A percentile compares a stretch with the other conserved stretches of the same genome.
phyloP scores from a whole-genome alignment of 306 rosid genomes.

The Pyrus communis region DNA sequence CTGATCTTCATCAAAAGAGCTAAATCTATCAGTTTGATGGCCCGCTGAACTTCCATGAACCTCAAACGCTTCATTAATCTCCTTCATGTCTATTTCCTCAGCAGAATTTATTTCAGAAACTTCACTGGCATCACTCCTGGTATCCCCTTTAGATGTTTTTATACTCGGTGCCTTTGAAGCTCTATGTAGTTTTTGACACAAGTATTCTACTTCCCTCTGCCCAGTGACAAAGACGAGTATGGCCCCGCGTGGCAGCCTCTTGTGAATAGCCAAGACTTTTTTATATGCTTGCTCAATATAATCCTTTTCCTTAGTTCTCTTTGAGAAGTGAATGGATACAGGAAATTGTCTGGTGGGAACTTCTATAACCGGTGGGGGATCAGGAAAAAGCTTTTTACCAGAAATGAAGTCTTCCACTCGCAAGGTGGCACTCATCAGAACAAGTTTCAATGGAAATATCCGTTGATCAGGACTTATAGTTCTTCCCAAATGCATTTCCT shows the following conservation, averaged over 20 bases:
- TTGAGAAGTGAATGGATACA: conserved; percentile 65
- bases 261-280: conserved; percentile 83
- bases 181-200: conserved; percentile 66
- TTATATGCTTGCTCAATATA: conserved; percentile 77
- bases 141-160: conserved; percentile 32
- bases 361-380: conserved; percentile 68
- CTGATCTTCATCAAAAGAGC: conserved; percentile 55
- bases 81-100: conserved; percentile 47
- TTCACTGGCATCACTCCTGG: conserved; percentile 19
- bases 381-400: conserved; percentile 45
- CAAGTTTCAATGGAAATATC: conserved; percentile 78
- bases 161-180: conserved; percentile 51
- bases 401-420: conserved; percentile 77
- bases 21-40: conserved; percentile 54
- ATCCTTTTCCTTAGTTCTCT: conserved; percentile 65
- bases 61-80: conserved; percentile 77
- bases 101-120: conserved; percentile 29
- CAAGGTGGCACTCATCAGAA: conserved; percentile 95
- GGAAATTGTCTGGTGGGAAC: conserved; percentile 87
- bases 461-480: conserved; percentile 36
- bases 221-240: conserved; percentile 88
- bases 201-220: conserved; percentile 72
- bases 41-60: conserved; percentile 27
- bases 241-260: conserved; percentile 84
- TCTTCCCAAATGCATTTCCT: conserved; percentile 39